Evolutionary conservation across 228 moss, liverwort and hornwort genomes (phyloP).

Genomic region (Sphagnum magellanicum): DNA sequence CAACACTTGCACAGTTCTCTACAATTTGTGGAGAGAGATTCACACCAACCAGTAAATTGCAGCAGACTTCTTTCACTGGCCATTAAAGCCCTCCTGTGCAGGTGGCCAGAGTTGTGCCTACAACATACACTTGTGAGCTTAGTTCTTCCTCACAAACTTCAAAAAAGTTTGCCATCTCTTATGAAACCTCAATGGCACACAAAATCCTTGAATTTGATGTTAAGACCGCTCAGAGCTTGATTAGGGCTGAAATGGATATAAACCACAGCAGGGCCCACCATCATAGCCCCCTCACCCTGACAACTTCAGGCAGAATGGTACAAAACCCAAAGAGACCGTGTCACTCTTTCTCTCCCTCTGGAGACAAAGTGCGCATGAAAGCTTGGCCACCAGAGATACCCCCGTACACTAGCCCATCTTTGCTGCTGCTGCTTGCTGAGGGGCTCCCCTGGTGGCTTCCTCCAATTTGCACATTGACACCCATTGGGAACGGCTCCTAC

Average conservation of each 20-base stretch:
- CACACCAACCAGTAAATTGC: slow-evolving; percentile 5
- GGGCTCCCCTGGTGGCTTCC: slow-evolving; percentile 73
- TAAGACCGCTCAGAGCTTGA: no score
- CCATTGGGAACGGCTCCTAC: slow-evolving; percentile 66
- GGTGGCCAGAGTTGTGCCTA: slow-evolving; percentile 28
- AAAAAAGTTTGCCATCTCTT: not conserved
- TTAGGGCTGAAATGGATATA: no score
- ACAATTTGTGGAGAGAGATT: not conserved
- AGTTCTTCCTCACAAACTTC: slow-evolving; percentile 5
- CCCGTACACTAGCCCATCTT: slow-evolving; percentile 37
- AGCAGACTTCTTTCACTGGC: slow-evolving; percentile 21
- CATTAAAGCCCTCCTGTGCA: slow-evolving; percentile 40
- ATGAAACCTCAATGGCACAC: no score
- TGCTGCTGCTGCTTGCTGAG: slow-evolving; percentile 53
- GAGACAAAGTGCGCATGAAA: slow-evolving; percentile 35
- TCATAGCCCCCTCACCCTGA: no score
- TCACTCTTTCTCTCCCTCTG: slow-evolving; percentile 46
- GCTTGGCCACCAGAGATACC: slow-evolving; percentile 15
- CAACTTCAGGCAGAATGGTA: no score
- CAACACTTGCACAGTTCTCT: slow-evolving; percentile 8
- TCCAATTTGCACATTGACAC: slow-evolving; percentile 51
- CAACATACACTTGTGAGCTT: slow-evolving; percentile 16
- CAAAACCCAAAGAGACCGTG: not conserved
- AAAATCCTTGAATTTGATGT: no score
- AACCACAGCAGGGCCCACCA: no score